Base-by-base conservation (phyloP, 169 alveolate genomes). In the Plasmodium berghei region DNA sequence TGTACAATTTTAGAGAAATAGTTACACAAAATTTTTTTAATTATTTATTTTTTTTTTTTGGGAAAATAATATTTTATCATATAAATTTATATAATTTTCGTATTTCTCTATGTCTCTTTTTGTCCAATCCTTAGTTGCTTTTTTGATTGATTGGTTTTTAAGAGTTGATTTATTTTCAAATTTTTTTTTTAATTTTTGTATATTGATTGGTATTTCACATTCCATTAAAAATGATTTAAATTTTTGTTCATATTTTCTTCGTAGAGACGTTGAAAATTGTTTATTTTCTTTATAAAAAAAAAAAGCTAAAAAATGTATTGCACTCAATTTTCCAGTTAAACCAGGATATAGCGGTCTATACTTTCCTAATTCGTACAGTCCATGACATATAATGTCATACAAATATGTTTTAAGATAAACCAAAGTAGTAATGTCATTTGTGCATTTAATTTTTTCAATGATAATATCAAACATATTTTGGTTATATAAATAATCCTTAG, bases 261-360 rank as follows among this genome's bases (percentile, higher is more conserved):
- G 24, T n/a, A 80, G 64, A 49, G 72, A 72, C n/a, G 18, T 63
- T 34, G 90, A 80, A 67, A 80, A 80, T 45, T 54, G 52, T 67
- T 67, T 80, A 59, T 80, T 80, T 49, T 80, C 90, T 61, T 80
- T 80, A 61, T 66, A 80, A 71, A 80, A 80, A 18, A 67, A 80
- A n/a, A 80, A 62, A 28, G 90, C 90, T 22, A 80, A 72, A 45
- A 80, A 80, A 67, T 80, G 66, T 18, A 80, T 80, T 69, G 90
- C 90, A 67, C 90, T 80, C 20, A 67, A 55, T 72, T 80, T 66
- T 40, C 46, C 56, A 16, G 49, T 80, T 18, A 80, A 72, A 0
- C 90, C 90, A 10, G 90, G 90, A 18, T 80, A 80, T 4, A 80
- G 71, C 6, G 90, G 90, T 22, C 90, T 40, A 46, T 80, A 56